These are phyloP conservation scores for Sporormia fimetaria DNA, from an alignment of 495 filamentous ascomycete genomes.

Conservation along the genomic window DNA sequence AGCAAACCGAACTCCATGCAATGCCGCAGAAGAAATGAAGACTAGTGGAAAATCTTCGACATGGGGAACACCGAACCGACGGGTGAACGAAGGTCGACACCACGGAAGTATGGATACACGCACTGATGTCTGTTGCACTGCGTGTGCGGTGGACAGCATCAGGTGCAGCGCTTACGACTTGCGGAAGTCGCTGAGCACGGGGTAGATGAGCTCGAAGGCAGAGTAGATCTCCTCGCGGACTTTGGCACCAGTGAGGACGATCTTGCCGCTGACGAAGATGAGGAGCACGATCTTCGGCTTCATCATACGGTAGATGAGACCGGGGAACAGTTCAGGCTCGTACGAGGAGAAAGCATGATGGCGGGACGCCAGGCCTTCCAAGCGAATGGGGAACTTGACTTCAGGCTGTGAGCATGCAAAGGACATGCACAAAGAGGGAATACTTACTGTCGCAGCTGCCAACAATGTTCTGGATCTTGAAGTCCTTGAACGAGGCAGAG, in stretches of 20 bases:
- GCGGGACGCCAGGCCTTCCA: conserved; percentile 87
- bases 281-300: conserved; percentile 98
- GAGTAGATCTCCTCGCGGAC: conserved; percentile 98
- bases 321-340: conserved; percentile 96
- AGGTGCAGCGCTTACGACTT: conserved; percentile 27
- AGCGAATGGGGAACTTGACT: conserved; percentile 97
- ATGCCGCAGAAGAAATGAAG: conserved; percentile 23
- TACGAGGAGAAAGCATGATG: conserved; percentile 99
- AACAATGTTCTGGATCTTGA: conserved; percentile 99
- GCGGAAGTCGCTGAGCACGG: conserved; percentile 65
- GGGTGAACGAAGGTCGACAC: neutral
- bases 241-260: conserved; percentile 94
- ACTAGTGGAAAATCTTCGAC: neutral
- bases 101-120: conserved; percentile 2
- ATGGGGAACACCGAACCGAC: neutral
- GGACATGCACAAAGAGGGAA: too few species aligned
- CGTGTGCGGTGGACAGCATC: neutral
- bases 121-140: neutral
- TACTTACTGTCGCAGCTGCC: conserved; percentile 97
- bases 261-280: conserved; percentile 98
- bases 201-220: conserved; percentile 98
- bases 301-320: conserved; percentile 99
- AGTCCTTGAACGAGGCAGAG: conserved; percentile 98
- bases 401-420: too few species aligned
- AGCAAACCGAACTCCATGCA: conserved; percentile 25